Conservation (phyloP, 2,329 filamentous ascomycete species). For the Xylariomycetidae sp. region DNA sequence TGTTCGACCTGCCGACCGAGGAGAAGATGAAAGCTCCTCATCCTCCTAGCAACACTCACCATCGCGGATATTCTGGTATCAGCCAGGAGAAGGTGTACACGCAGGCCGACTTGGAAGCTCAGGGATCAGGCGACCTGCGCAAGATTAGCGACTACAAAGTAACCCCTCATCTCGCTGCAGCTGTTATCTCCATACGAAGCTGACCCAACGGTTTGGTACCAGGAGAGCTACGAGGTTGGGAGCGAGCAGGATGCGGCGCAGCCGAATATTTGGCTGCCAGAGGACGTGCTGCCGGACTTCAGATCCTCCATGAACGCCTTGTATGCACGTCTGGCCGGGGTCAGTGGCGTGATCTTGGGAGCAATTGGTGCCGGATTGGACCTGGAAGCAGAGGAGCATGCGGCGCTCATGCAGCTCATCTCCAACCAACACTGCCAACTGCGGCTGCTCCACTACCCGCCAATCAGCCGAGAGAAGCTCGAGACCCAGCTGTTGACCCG, state of each 20-base stretch:
- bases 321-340: constrained; percentile 14
- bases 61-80: constrained; percentile 14
- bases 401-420: constrained; percentile 1
- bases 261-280: constrained; percentile 43
- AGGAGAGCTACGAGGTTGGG: constrained; percentile 40
- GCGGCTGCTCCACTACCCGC: constrained; percentile 14
- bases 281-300: constrained; percentile 38
- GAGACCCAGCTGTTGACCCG: constrained; percentile 12
- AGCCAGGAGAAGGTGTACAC: constrained; percentile 14
- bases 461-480: constrained; percentile 9
- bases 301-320: constrained; percentile 29
- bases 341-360: constrained; percentile 7
- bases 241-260: constrained; percentile 34
- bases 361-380: constrained; percentile 8
- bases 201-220: neutral
- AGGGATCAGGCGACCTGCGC: constrained; percentile 4
- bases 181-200: too few relatives aligned
- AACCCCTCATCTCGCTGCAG: too few relatives aligned
- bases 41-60: constrained; percentile 8
- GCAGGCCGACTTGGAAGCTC: constrained; percentile 3
- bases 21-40: constrained; percentile 15
- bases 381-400: constrained; percentile 3
- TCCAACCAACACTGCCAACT: constrained; percentile 9
- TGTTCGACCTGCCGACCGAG: constrained; percentile 12
- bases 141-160: constrained; percentile 16